phyloP scores from a whole-genome alignment of 179 eudicot genomes.

The Amaranthus tricolor region DNA sequence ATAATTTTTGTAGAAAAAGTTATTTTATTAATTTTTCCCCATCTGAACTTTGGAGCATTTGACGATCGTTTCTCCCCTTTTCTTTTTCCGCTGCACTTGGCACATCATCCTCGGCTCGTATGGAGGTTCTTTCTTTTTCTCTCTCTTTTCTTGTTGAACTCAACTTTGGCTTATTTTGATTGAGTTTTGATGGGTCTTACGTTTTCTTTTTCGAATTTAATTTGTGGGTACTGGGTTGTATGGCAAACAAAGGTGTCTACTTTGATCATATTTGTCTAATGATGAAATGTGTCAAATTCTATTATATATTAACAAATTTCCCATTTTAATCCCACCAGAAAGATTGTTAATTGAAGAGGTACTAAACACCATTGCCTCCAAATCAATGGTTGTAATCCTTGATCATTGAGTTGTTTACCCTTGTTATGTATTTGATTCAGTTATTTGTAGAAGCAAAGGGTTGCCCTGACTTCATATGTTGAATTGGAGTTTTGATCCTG shows the following conservation, averaged over 20 bases:
- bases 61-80: constrained; percentile 18
- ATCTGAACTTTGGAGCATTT: constrained; percentile 15
- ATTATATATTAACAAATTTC: no score
- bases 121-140: constrained; percentile 54
- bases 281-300: not conserved
- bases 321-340: no score
- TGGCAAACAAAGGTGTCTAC: constrained; percentile 24
- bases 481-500: not conserved
- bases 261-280: constrained; percentile 20
- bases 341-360: no score
- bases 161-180: no score
- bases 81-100: constrained; percentile 37
- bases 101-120: constrained; percentile 47
- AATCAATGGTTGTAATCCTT: not conserved
- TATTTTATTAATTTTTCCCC: not conserved
- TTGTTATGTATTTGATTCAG: not conserved
- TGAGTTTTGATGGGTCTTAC: constrained; percentile 20
- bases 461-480: no score
- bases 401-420: not conserved
- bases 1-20: no score
- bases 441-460: not conserved
- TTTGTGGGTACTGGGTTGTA: not conserved
- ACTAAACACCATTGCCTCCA: not conserved
- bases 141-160: not conserved
- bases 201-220: not conserved